Evolutionary conservation across 1,284 basidiomycete species (phyloP), one percentile per base, ranked within the genome.

Genomic region (Tilletia caries): DNA sequence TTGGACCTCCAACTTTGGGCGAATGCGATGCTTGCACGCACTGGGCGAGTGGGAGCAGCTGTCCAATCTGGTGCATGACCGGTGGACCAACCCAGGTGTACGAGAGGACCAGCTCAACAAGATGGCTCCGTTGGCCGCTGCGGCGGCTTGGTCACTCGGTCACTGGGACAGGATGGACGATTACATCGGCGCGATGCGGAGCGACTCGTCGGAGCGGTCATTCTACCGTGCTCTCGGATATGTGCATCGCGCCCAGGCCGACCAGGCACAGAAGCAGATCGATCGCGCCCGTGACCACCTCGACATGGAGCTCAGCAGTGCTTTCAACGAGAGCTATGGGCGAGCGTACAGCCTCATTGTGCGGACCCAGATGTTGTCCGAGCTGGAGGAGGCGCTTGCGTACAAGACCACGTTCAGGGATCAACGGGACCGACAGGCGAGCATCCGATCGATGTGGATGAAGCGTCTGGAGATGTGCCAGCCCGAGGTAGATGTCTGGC

Each of bases 151-250:
- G 95, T 93, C 93, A 4, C 85, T 97, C 69, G 91, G 91, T 74
- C 93, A 98, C 80, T 99, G 96, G 96, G 94, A 97, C 79, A 88
- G 90, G 8, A 98, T 99, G 96, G 96, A 98, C 72, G 91, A 95
- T 77, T 98, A 96, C 84, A 97, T 98, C 71, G 88, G 89, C 6
- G 92, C 91, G 2, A 96, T 99, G 92, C 92, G 92, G 80, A 86
- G 87, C 37, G 95, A 98, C 81, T 95, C 95, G 6, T 90, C 95
- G 0, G 96, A 98, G 83, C 88, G 93, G 58, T 91, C 93, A 23
- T 99, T 98, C 87, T 98, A 96, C 86, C 89, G 93, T 67, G 94
- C 95, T 0, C 97, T 98, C 74, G 86, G 98, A 33, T 91, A 92
- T 10, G 93, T 98, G 32, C 95, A 99, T 82, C 91, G 95, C 77